Base-by-base conservation (phyloP, 805 yeast species). In the Kregervanrija delftensis region DNA sequence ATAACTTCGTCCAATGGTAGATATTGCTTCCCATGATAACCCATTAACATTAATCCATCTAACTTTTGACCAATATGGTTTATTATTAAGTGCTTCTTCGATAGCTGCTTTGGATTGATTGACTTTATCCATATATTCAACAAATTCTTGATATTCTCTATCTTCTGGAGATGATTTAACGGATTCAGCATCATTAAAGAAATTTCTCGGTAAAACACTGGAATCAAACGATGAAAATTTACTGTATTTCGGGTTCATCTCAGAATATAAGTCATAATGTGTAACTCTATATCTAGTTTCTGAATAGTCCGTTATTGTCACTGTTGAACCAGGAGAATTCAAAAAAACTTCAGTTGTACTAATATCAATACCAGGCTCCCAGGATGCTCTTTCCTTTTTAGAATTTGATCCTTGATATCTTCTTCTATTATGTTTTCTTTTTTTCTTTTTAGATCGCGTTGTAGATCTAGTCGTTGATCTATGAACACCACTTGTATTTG, bases 341-440 rank as follows among this genome's bases (percentile, higher is more conserved):
- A 77, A 56, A 8, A 73, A 66, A 5, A 79, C 80, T 16, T 65
- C 69, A 1, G 81, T 77, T 1, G 73, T 72, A 8, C 67, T 57
- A 32, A 75, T 65, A 52, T 78, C 74, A 28, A 77, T 68, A 14
- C 84, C 84, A 0, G 84, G 83, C 52, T 78, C 84, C 75, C 78
- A 74, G 17, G 73, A 77, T 4, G 76, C 68, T 39, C 73, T 54
- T 41, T 63, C 66, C 35, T 70, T 62, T 14, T 69, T 68, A 22
- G 61, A 58, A 10, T 64, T 59, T n/a, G 71, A 58, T 5, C 69
- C 71, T 3, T 51, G 49, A 47, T 69, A 71, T 33, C 55, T 60
- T 13, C 43, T 45, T 12, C 44, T 40, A 4, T 44, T 30, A 9
- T 28, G 30, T 16, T 34, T 36, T 15, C 42, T 34, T 33, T 30